Base-by-base conservation (phyloP, 805 yeast genomes). In the Starmerella kuoi region DNA sequence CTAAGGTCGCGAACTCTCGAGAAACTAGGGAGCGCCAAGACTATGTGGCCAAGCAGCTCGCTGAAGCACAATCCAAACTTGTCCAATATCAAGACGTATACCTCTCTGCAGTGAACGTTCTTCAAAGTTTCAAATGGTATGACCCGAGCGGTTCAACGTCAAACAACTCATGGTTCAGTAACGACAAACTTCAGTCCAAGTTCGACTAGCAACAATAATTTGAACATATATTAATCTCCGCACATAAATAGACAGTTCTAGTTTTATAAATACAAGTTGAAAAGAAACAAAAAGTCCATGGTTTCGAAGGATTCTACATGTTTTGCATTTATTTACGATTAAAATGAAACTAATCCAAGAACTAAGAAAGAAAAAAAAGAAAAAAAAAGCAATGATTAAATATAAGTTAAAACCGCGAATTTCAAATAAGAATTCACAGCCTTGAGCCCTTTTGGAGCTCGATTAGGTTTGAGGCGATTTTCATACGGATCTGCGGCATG, bases 401-500 rank as follows among this genome's bases (percentile, higher is more conserved):
- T n/a, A n/a, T n/a, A n/a, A n/a, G n/a, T n/a, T n/a, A n/a, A n/a
- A n/a, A n/a, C n/a, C n/a, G n/a, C n/a, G n/a, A n/a, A n/a, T n/a
- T n/a, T n/a, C n/a, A n/a, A n/a, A n/a, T n/a, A n/a, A n/a, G n/a
- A 25, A 14, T 9, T 33, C 37, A 33, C 11, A 33, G 6, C 15
- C 22, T 33, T 7, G 37, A 33, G n/a, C 26, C 26, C 14, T 20
- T 21, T 18, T 18, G 18, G 18, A 33, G 44, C 15, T 32, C 36
- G 20, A 45, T 30, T 7, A 46, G 37, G 12, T 40, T 27, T 21
- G 28, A 73, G 0, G 79, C 79, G 81, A 81, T 81, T 41, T 74
- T 63, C 35, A 76, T 63, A 48, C 98, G 67, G 43, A 88, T 65
- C 2, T 59, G 57, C 5, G 65, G 66, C 76, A 88, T 86, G 55